Evolutionary conservation across 1,284 basidiomycete species (phyloP).

Genomic region (Leccinum angustisporum): DNA sequence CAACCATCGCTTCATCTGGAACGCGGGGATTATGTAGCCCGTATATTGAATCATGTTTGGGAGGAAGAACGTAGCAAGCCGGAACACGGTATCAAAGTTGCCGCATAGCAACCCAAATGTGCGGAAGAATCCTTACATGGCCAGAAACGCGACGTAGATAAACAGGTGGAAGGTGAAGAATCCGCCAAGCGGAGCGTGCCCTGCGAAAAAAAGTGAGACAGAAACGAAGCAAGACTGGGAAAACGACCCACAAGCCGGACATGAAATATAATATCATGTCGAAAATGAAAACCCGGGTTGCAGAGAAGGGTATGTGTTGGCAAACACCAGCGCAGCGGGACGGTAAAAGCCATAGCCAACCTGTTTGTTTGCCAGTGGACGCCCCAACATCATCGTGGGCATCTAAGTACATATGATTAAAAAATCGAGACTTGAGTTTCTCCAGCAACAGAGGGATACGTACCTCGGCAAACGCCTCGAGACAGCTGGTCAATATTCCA

Average conservation of each 20-base stretch:
- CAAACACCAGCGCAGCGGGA: constrained; percentile 70
- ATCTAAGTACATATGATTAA: constrained; percentile 35
- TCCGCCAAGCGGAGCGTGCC: constrained; percentile 54
- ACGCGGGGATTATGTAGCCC: constrained; percentile 74
- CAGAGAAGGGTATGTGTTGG: constrained; percentile 77
- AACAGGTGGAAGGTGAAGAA: constrained; percentile 77
- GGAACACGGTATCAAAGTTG: constrained; percentile 66
- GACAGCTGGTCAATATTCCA: constrained; percentile 69
- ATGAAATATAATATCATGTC: constrained; percentile 78
- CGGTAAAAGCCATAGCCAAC: constrained; percentile 82
- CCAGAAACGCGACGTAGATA: constrained; percentile 57
- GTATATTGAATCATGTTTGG: constrained; percentile 51
- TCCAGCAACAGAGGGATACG: constrained; percentile 18
- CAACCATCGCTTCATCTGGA: constrained; percentile 84
- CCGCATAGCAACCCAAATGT: constrained; percentile 64
- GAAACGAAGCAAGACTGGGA: not conserved
- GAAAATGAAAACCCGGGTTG: constrained; percentile 62
- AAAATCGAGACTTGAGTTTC: not conserved
- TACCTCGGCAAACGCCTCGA: constrained; percentile 79
- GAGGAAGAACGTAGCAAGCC: constrained; percentile 59
- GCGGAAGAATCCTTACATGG: constrained; percentile 77
- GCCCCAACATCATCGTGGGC: constrained; percentile 72
- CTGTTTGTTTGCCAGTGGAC: constrained; percentile 73
- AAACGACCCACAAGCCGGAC: constrained; percentile 45
- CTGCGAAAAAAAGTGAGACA: constrained; percentile 14